Conservation (phyloP, 2,329 filamentous ascomycete species). For the Plectosphaerella sp. region DNA sequence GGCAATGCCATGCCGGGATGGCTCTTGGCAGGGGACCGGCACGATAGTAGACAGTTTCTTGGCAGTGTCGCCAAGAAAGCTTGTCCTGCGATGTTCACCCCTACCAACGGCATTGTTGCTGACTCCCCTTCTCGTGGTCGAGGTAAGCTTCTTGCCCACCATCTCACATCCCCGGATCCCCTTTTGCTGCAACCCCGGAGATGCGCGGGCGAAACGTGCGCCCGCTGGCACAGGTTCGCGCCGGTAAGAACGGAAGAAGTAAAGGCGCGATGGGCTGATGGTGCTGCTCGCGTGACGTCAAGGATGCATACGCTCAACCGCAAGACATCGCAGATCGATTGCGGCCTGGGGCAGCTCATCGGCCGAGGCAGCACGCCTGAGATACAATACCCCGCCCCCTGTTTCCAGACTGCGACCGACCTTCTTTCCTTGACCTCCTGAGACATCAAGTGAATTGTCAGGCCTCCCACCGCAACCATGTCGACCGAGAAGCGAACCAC, state of each 20-base stretch:
- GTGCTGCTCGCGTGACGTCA: no score
- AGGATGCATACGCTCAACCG: not conserved
- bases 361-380: not conserved
- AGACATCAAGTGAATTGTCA: not conserved
- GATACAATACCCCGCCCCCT: no score
- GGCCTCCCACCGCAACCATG: not conserved
- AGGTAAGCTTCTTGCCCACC: not conserved
- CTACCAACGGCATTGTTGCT: not conserved
- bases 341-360: not conserved
- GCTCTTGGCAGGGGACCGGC: not conserved
- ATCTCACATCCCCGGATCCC: not conserved
- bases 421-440: not conserved
- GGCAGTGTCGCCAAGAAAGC: not conserved
- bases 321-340: not conserved
- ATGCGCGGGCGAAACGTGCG: no score
- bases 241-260: no score
- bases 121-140: no score
- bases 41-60: not conserved
- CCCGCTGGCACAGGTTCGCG: no score
- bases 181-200: not conserved
- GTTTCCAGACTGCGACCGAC: not conserved
- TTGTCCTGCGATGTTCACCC: not conserved
- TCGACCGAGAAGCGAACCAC: not conserved
- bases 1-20: not conserved
- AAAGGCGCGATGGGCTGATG: no score